Percentiles rank a stretch among this genome's conserved stretches.
phyloP scores from a whole-genome alignment of 345 rosid species.

The Cardamine chenopodiifolia region DNA sequence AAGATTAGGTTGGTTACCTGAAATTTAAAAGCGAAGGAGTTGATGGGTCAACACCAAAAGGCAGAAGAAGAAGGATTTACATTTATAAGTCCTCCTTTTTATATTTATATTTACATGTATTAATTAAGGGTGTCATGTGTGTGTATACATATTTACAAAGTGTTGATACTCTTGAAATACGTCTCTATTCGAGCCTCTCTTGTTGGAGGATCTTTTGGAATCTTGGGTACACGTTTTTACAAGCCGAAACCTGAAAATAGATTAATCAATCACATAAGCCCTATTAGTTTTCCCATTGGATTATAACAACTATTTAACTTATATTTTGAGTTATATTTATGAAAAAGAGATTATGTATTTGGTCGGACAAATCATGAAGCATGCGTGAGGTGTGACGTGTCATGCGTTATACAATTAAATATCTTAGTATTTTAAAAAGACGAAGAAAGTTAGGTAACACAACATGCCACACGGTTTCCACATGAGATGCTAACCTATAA shows the following conservation, averaged over 20 bases:
- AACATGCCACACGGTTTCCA: slow-evolving; percentile 35
- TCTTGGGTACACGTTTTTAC: slow-evolving; percentile 78
- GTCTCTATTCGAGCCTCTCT: slow-evolving; percentile 55
- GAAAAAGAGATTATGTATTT: neutral
- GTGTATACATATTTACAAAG: slow-evolving; percentile 25
- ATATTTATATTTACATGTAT: neutral
- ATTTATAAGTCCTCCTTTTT: slow-evolving; percentile 20
- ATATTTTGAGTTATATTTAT: neutral
- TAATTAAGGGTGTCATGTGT: slow-evolving; percentile 3
- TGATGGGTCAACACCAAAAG: slow-evolving; percentile 37
- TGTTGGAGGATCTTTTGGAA: slow-evolving; percentile 63
- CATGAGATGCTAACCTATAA: slow-evolving; percentile 33
- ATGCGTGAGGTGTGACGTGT: slow-evolving; percentile 45
- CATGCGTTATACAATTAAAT: slow-evolving; percentile 17
- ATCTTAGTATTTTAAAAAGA: neutral
- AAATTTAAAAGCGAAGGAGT: slow-evolving; percentile 40
- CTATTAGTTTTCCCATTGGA: neutral
- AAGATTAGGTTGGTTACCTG: slow-evolving; percentile 48
- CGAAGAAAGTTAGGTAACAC: slow-evolving; percentile 22
- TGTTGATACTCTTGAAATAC: slow-evolving; percentile 1
- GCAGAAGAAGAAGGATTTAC: slow-evolving; percentile 23
- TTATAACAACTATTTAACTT: neutral
- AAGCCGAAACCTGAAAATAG: slow-evolving; percentile 75
- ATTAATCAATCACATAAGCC: slow-evolving; percentile 2
- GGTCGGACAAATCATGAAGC: slow-evolving; percentile 35